A percentile compares a stretch with the other conserved stretches of the same genome.
Conservation (phyloP, 192 early-diverging fungal species). For the Lobosporangium transversale region DNA sequence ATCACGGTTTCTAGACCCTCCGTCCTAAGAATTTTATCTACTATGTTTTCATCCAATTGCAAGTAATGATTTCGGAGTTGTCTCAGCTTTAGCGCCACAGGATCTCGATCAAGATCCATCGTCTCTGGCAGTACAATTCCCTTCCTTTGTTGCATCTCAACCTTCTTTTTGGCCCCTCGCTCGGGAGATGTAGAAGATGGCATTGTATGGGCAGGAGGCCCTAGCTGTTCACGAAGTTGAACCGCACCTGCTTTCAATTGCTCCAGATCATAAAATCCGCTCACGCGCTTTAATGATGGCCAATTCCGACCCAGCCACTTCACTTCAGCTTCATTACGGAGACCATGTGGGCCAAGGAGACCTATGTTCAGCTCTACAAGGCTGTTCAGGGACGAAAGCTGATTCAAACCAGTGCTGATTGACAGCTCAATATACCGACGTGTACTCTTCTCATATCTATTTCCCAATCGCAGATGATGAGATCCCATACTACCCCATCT, state of each 20-base stretch:
- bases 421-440: conserved; percentile 7
- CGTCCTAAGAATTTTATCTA: not conserved
- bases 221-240: not conserved
- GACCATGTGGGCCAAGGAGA: conserved; percentile 8
- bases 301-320: conserved; percentile 13
- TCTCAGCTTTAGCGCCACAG: not conserved
- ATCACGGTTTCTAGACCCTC: conserved; percentile 3
- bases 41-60: not conserved
- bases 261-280: conserved; percentile 8
- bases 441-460: not conserved
- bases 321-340: conserved; percentile 4
- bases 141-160: not conserved
- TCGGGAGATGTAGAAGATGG: not conserved
- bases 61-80: not conserved
- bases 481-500: no score
- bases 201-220: not conserved
- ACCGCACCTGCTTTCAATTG: not conserved
- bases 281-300: conserved; percentile 8
- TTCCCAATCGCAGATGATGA: no score
- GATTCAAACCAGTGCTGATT: not conserved
- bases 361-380: conserved; percentile 1
- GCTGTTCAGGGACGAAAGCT: conserved; percentile 4
- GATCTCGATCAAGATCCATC: not conserved
- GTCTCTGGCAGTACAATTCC: not conserved
- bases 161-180: not conserved